These are phyloP conservation scores for Fusarium pseudocircinatum DNA, from an alignment of 2,329 filamentous ascomycete genomes.

Conservation along the genomic window DNA sequence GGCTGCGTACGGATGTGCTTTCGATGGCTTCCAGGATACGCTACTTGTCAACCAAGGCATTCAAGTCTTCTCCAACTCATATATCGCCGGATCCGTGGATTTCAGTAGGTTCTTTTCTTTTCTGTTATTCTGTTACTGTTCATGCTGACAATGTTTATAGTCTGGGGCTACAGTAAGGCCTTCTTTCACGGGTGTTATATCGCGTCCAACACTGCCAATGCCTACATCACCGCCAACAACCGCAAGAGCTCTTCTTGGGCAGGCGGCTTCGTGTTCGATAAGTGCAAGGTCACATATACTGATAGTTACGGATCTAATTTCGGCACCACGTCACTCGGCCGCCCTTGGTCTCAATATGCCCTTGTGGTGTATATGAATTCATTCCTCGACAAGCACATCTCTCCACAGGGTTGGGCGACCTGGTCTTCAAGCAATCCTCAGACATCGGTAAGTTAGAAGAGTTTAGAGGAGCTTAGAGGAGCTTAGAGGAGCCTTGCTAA, in stretches of 20 bases:
- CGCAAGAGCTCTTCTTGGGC: constrained; percentile 42
- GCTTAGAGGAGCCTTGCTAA: not conserved
- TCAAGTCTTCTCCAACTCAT: constrained; percentile 56
- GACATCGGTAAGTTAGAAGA: constrained; percentile 51
- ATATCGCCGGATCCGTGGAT: constrained; percentile 43
- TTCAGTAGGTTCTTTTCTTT: constrained; percentile 6
- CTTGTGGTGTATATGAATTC: constrained; percentile 60
- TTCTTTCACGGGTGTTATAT: constrained; percentile 52
- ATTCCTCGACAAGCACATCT: constrained; percentile 52
- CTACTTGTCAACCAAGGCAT: constrained; percentile 57
- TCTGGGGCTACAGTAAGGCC: constrained; percentile 47
- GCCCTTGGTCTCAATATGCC: constrained; percentile 58
- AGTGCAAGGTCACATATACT: constrained; percentile 43
- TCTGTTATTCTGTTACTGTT: too few species aligned
- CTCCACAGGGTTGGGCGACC: constrained; percentile 48
- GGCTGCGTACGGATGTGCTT: constrained; percentile 53
- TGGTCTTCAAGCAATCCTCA: constrained; percentile 66
- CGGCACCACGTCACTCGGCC: constrained; percentile 56
- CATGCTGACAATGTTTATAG: too few species aligned
- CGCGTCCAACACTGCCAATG: constrained; percentile 47
- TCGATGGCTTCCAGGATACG: constrained; percentile 61
- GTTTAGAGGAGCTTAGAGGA: rapidly evolving
- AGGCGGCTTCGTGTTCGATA: constrained; percentile 48
- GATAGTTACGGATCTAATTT: constrained; percentile 40
- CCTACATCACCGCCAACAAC: constrained; percentile 48